Evolutionary conservation across 176 grass and related monocot species (phyloP).

Genomic region (Dactylis glomerata): DNA sequence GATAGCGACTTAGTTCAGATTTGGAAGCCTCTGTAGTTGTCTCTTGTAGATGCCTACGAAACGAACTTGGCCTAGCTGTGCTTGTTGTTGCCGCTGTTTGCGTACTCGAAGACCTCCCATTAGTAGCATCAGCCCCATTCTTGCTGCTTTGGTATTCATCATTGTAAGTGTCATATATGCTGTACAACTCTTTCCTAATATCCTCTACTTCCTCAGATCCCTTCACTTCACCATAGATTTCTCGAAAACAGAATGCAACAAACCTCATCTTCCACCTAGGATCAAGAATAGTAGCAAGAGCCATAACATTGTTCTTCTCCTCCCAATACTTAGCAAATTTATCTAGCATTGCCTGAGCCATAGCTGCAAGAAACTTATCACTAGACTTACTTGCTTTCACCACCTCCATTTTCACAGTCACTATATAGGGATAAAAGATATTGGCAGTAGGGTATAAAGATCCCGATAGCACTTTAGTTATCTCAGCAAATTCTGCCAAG

Average conservation of each 20-base stretch:
- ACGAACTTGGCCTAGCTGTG: neutral
- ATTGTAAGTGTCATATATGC: too few species aligned
- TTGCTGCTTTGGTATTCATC: neutral
- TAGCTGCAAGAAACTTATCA: neutral
- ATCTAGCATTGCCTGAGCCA: neutral
- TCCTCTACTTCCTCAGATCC: too few species aligned
- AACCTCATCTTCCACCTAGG: too few species aligned
- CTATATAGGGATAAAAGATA: neutral
- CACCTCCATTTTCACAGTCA: neutral
- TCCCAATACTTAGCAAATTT: neutral
- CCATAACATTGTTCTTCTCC: neutral
- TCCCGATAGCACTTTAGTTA: neutral
- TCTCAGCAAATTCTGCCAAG: neutral
- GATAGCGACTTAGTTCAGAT: neutral
- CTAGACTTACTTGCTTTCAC: neutral
- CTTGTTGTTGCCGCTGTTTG: neutral
- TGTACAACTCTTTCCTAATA: too few species aligned
- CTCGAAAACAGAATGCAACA: too few species aligned
- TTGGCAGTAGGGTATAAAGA: neutral
- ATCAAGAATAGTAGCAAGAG: neutral
- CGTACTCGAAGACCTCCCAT: neutral
- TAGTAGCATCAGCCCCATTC: neutral
- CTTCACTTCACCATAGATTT: too few species aligned
- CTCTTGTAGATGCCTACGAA: neutral
- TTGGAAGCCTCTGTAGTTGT: neutral